A percentile compares a stretch with the other conserved stretches of the same genome.
phyloP scores from a whole-genome alignment of 441 rosid species.

The Croton setiger region DNA sequence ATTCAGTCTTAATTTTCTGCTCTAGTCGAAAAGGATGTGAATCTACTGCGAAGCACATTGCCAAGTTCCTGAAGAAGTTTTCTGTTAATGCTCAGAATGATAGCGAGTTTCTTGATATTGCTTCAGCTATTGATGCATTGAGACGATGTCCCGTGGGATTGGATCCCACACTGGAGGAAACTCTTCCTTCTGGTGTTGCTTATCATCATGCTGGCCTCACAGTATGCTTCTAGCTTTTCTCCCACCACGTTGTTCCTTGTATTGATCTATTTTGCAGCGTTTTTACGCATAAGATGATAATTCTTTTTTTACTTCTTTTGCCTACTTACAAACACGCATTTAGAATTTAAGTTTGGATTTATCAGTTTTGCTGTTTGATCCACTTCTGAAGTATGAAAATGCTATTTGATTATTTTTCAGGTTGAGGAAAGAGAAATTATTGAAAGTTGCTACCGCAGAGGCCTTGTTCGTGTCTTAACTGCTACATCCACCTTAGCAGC shows the following conservation, averaged over 20 bases:
- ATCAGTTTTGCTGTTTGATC: not conserved
- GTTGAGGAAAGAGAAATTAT: constrained; percentile 98
- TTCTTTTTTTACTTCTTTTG: constrained; percentile 1
- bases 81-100: constrained; percentile 41
- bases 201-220: constrained; percentile 99
- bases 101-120: constrained; percentile 60
- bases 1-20: constrained; percentile 92
- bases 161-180: constrained; percentile 90
- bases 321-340: not conserved
- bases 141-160: constrained; percentile 83
- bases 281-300: not conserved
- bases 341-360: constrained; percentile 1
- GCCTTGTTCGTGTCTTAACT: constrained; percentile 85
- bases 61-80: constrained; percentile 72
- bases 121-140: constrained; percentile 78
- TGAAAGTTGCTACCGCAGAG: constrained; percentile 90
- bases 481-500: constrained; percentile 99
- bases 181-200: constrained; percentile 93
- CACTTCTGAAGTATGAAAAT: constrained; percentile 8
- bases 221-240: constrained; percentile 42
- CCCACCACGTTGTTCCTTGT: constrained; percentile 8
- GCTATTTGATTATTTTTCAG: constrained; percentile 37
- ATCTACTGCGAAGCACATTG: constrained; percentile 89
- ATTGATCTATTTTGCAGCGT: not conserved
- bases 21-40: constrained; percentile 99